Conservation (phyloP, 2,329 filamentous ascomycete species). For the Ophiostoma sp. region DNA sequence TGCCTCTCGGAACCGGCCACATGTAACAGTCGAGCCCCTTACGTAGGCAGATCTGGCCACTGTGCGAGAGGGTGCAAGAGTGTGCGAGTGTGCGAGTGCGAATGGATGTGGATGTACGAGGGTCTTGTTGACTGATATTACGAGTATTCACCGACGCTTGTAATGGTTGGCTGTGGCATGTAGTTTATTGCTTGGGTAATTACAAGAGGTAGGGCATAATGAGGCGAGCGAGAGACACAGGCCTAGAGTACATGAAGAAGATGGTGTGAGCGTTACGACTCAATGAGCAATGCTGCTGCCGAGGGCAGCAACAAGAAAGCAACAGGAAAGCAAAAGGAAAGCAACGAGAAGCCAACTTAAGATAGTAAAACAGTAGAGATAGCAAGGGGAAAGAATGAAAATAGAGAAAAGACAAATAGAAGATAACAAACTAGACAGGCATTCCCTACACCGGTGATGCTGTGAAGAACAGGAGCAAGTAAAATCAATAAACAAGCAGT, state of each 20-base stretch:
- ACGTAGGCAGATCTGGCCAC: neutral
- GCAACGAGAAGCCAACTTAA: too few species aligned
- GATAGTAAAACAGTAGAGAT: neutral
- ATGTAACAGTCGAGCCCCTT: neutral
- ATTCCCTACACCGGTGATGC: neutral
- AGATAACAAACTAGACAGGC: neutral
- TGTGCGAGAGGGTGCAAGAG: too few species aligned
- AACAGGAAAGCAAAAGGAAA: too few species aligned
- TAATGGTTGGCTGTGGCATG: neutral
- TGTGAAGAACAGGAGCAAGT: neutral
- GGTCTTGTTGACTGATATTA: neutral
- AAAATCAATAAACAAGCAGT: neutral
- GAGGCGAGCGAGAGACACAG: too few species aligned
- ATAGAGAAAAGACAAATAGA: neutral
- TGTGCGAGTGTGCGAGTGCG: too few species aligned
- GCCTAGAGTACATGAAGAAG: too few species aligned
- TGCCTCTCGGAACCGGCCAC: neutral
- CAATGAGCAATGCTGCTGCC: too few species aligned
- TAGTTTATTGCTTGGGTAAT: neutral
- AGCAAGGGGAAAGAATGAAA: neutral
- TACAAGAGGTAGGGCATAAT: neutral
- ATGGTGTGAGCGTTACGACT: too few species aligned
- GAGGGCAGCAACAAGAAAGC: too few species aligned
- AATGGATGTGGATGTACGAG: too few species aligned
- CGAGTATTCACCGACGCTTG: neutral